Base-by-base conservation (phyloP, 23 red algal genomes). In the Gracilaria vermiculophylla region DNA sequence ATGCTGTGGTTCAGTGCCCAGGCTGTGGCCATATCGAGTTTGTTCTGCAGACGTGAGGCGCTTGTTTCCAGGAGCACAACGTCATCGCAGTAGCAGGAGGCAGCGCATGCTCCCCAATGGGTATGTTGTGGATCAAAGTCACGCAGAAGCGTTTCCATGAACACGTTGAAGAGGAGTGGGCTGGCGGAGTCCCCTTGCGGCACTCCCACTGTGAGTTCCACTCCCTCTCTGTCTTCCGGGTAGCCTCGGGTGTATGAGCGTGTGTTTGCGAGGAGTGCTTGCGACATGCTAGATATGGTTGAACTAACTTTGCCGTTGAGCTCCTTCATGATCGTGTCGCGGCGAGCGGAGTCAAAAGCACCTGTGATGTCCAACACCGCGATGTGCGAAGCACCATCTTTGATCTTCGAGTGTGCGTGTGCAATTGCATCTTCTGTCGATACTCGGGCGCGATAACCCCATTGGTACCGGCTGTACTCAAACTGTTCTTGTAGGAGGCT, bases 321-420 rank as follows among this genome's bases (percentile, higher is more conserved):
- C 36, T 66, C 61, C 17, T 66, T 31, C 31, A 66, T 39, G 10
- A 66, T 66, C 36, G 3, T 76, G 43, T 76, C 20, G 6, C 71
- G 5, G 8, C 17, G 71, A 3, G 24, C 71, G 21, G 21, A 13
- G 27, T 76, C 71, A 20, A 52, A 76, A 4, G 71, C 71, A 32
- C 48, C 48, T 13, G 43, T 76, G 21, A 76, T 35, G 71, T 76
- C 71, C 27, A 76, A 40, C 5, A 76, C 71, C n/a, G 71, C 71
- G 43, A 76, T 28, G 27, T 76, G 71, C 10, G 28, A 50, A 13
- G 48, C 48, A 4, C 37, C 71, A 16, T 10, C 15, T 45, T 11
- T 47, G 9, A 76, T 76, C 23, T 27, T 12, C 9, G 5, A 10
- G 64, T 54, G 36, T 10, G 65, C 36, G 12, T 53, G 12, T 20